Evolutionary conservation across 169 alveolate species (phyloP), one percentile per base, ranked within the genome.

Genomic region (Plasmodium relictum): DNA sequence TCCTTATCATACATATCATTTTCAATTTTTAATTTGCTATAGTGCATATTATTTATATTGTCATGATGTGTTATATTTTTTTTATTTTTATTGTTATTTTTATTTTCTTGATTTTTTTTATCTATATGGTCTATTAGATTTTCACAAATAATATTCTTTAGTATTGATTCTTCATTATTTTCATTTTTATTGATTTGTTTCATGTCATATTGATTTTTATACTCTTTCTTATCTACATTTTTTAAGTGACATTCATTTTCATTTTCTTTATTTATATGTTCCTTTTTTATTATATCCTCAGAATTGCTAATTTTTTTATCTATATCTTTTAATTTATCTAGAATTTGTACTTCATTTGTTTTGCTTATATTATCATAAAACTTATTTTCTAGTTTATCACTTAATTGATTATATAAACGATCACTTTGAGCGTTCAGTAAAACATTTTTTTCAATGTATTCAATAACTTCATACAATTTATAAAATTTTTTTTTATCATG

Each of bases 391-490:
- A 16, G n/a, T 7, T 12, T 8, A 20, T 10, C 6, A 20, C 54
- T 62, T 18, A 41, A 12, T 45, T 73, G 42, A 3, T 74, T 39
- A 18, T 52, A 26, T 54, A 76, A 37, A 22, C 42, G n/a, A 20
- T 52, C 65, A n/a, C 42, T 54, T 42, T 59, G 44, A 4, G 66
- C 7, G 54, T 50, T 66, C 41, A 80, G 10, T 41, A 80, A 48
- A 20, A 80, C 90, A 31, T 80, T 80, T 68, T 80, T 80, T 69
- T 80, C 90, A 12, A 80, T 80, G 41, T 56, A 80, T 24, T 72
- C 73, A 54, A 80, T 80, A 48, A 80, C 83, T 56, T 80, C 73
- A 44, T 71, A 80, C 61, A 80, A 22, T 54, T 80, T 80, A 41
- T 66, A 80, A 71, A 37, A 80, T 37, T 68, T 54, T 12, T 59